Percentiles rank a stretch among this genome's conserved stretches.
Evolutionary conservation across 2,329 filamentous ascomycete genomes (phyloP).

Genomic region (Hansfordia pulvinata): DNA sequence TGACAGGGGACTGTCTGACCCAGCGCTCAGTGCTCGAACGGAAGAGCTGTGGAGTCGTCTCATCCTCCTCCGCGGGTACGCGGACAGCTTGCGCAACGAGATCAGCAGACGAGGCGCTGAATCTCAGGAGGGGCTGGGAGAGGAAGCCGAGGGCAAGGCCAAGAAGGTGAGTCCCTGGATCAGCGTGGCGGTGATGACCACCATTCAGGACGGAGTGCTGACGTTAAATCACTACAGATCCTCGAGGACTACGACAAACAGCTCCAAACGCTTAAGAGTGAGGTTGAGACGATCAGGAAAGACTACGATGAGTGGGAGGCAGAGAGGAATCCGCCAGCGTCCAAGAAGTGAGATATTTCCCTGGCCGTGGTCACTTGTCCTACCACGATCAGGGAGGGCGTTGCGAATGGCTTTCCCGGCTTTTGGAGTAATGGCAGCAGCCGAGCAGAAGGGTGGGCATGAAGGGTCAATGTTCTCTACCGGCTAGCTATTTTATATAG

Average conservation of each 20-base stretch:
- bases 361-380: too few relatives aligned
- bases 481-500: too few relatives aligned
- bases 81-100: conserved; percentile 59
- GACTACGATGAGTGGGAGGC: conserved; percentile 43
- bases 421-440: too few relatives aligned
- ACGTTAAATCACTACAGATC: conserved; percentile 34
- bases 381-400: too few relatives aligned
- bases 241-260: conserved; percentile 74
- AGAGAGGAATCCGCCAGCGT: conserved; percentile 26
- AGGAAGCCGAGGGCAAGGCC: conserved; percentile 56
- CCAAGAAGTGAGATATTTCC: too few relatives aligned
- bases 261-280: conserved; percentile 60
- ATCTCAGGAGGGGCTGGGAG: conserved; percentile 45
- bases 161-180: conserved; percentile 47
- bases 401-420: too few relatives aligned
- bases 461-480: too few relatives aligned
- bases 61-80: conserved; percentile 60
- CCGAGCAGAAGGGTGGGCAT: too few relatives aligned
- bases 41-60: conserved; percentile 80
- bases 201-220: too few relatives aligned
- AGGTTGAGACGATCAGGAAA: conserved; percentile 48
- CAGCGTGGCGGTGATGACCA: too few relatives aligned
- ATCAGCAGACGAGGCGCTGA: conserved; percentile 51
- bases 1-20: conserved; percentile 59
- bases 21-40: conserved; percentile 58